Evolutionary conservation across 192 early-diverging fungal species (phyloP).

Genomic region (Backusella australiensis): DNA sequence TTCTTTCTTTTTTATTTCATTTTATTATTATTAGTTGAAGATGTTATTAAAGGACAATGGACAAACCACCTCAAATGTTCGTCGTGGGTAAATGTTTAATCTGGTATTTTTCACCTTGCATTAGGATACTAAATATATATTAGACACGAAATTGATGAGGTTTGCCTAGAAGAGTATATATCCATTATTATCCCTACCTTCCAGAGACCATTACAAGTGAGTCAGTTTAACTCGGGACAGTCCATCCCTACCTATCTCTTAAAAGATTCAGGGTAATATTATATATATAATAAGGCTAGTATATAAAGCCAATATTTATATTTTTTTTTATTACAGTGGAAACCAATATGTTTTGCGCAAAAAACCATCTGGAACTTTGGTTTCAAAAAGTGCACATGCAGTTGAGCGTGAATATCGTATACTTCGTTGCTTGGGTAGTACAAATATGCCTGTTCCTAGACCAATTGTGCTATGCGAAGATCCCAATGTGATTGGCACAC

Average conservation of each 20-base stretch:
- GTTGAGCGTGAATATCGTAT: conserved; percentile 90
- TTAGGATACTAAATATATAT: background rate
- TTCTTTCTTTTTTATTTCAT: background rate
- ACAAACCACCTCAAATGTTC: conserved; percentile 19
- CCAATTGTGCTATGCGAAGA: conserved; percentile 89
- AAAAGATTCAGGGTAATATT: conserved; percentile 60
- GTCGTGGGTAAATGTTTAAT: conserved; percentile 15
- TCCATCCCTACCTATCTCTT: conserved; percentile 94
- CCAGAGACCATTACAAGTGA: conserved; percentile 59
- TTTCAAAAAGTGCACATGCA: conserved; percentile 87
- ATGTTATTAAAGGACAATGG: background rate
- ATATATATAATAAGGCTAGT: background rate
- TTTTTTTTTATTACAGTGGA: conserved; percentile 37
- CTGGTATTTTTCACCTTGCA: background rate
- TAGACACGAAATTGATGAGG: conserved; percentile 54
- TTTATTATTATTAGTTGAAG: background rate
- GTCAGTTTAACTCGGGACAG: conserved; percentile 89
- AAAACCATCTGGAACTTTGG: conserved; percentile 84
- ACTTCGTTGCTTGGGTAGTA: conserved; percentile 67
- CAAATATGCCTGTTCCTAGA: conserved; percentile 77
- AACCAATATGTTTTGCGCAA: conserved; percentile 81
- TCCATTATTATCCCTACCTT: conserved; percentile 48
- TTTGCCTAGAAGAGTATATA: conserved; percentile 60
- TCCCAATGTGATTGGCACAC: conserved; percentile 74
- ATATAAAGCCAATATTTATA: too few species aligned